These are phyloP conservation scores for Tetrapisispora fleetii DNA, from an alignment of 805 yeast species.

Conservation along the genomic window DNA sequence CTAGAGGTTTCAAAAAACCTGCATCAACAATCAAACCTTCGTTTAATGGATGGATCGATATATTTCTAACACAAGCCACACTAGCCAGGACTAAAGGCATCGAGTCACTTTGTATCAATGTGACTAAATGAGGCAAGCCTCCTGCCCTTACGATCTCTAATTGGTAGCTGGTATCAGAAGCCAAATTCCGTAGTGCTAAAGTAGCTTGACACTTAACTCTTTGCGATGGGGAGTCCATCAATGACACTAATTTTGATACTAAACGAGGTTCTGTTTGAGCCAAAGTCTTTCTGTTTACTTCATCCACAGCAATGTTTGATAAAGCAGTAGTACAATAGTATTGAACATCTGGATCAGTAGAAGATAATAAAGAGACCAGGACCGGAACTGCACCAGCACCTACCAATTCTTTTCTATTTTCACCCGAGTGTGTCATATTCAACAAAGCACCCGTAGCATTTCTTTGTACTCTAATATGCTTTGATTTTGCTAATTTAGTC, in stretches of 20 bases:
- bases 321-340: constrained; percentile 97
- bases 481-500: constrained; percentile 87
- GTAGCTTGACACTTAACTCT: constrained; percentile 99
- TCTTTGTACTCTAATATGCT: constrained; percentile 92
- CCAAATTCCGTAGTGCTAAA: constrained; percentile 86
- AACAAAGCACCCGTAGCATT: constrained; percentile 97
- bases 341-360: constrained; percentile 92
- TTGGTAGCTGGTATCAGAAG: constrained; percentile 93
- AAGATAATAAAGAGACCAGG: constrained; percentile 72
- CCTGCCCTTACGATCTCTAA: constrained; percentile 92
- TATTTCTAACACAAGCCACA: constrained; percentile 95
- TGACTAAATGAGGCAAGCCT: constrained; percentile 89
- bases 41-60: constrained; percentile 91
- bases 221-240: constrained; percentile 90
- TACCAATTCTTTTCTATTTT: constrained; percentile 91
- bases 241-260: constrained; percentile 73
- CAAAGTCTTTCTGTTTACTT: constrained; percentile 74
- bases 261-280: constrained; percentile 88
- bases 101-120: constrained; percentile 76
- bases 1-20: constrained; percentile 88
- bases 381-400: constrained; percentile 98
- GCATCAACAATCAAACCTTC: constrained; percentile 95
- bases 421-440: constrained; percentile 96
- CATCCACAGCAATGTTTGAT: constrained; percentile 95
- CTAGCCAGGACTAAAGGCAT: constrained; percentile 92